Evolutionary conservation across 1,139 yeast species (phyloP).

Genomic region (Geotrichum candidum): DNA sequence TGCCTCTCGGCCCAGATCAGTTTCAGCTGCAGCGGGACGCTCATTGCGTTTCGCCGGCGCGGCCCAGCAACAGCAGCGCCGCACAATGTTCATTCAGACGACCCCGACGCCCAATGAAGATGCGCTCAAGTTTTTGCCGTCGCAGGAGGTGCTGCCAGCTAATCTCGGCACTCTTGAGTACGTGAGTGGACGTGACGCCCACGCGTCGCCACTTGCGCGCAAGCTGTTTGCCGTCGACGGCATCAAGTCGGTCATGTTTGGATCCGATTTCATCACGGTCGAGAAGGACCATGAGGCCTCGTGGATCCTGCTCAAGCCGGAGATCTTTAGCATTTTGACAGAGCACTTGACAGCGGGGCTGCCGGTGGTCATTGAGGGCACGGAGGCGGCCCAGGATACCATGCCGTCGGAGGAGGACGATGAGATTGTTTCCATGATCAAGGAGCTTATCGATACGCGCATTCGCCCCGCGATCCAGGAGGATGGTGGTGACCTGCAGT

Average conservation of each 20-base stretch:
- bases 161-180: constrained; percentile 45
- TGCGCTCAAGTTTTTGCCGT: constrained; percentile 84
- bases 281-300: constrained; percentile 52
- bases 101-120: constrained; percentile 84
- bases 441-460: constrained; percentile 87
- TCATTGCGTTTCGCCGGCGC: neutral
- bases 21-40: neutral
- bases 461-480: constrained; percentile 84
- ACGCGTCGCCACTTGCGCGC: constrained; percentile 49
- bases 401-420: constrained; percentile 56
- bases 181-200: constrained; percentile 62
- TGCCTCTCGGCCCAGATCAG: neutral
- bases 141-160: constrained; percentile 50
- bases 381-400: constrained; percentile 45
- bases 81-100: constrained; percentile 46
- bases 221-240: constrained; percentile 84
- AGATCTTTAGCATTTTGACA: constrained; percentile 76
- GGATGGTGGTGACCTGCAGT: constrained; percentile 79
- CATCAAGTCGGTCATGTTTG: constrained; percentile 81
- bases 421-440: constrained; percentile 82
- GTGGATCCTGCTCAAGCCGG: constrained; percentile 85
- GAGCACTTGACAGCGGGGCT: constrained; percentile 77
- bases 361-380: constrained; percentile 44
- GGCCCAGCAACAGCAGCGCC: constrained; percentile 2
- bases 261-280: constrained; percentile 78